Conservation (phyloP, 257 asterid genomes). For the Forsythia suspensa region DNA sequence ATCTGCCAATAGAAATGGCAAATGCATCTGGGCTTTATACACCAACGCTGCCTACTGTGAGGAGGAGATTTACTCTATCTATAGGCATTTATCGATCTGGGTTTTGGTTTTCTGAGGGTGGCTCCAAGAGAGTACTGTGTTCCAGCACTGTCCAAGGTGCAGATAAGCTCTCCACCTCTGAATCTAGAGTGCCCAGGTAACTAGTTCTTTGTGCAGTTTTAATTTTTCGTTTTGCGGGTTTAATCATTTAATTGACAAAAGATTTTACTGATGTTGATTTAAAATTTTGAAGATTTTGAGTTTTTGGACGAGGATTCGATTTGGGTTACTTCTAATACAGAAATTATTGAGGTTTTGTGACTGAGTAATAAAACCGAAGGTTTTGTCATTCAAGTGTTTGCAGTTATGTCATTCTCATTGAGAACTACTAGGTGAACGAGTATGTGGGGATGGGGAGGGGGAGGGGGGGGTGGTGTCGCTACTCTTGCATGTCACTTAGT, state of each 20-base stretch:
- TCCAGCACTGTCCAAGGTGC: conserved; percentile 67
- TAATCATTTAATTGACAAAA: background rate
- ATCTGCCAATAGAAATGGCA: conserved; percentile 29
- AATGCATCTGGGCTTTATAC: conserved; percentile 40
- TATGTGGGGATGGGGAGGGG: background rate
- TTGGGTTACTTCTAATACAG: background rate
- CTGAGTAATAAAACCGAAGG: background rate
- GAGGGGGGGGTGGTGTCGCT: background rate
- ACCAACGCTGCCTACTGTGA: conserved; percentile 24
- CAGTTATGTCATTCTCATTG: background rate
- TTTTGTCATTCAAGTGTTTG: background rate
- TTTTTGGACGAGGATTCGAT: background rate
- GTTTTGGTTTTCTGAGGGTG: conserved; percentile 37
- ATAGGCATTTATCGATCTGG: conserved; percentile 35
- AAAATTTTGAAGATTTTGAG: background rate
- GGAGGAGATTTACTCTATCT: conserved; percentile 35
- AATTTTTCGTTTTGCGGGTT: background rate
- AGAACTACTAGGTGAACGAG: background rate
- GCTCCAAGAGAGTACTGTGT: conserved; percentile 45
- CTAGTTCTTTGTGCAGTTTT: conserved; percentile 2
- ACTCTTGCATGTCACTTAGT: background rate
- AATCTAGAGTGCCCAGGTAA: conserved; percentile 64
- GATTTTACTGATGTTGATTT: background rate
- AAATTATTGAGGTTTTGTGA: background rate
- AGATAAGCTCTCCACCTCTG: conserved; percentile 58